Evolutionary conservation across 1,139 yeast genomes (phyloP).

Genomic region (Kurtzmaniella quercitrusa): DNA sequence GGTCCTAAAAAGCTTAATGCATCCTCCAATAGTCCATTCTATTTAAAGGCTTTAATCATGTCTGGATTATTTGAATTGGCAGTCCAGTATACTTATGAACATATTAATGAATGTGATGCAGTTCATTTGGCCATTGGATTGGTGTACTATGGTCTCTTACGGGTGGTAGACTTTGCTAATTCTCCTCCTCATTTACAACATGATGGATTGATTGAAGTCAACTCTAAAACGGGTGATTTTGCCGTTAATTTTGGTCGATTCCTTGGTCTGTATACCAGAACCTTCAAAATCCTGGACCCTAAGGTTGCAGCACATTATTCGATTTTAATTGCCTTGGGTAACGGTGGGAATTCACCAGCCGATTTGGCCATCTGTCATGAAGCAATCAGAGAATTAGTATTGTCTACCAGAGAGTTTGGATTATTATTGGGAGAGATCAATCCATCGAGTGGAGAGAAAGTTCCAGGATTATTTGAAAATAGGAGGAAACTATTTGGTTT

Average conservation of each 20-base stretch:
- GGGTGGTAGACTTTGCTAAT: constrained; percentile 35
- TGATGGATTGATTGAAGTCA: constrained; percentile 31
- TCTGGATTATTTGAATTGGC: constrained; percentile 84
- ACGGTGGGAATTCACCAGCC: constrained; percentile 32
- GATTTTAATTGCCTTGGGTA: constrained; percentile 59
- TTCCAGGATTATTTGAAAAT: constrained; percentile 81
- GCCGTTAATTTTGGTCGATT: constrained; percentile 56
- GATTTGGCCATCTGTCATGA: constrained; percentile 67
- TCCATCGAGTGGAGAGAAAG: constrained; percentile 63
- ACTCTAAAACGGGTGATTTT: constrained; percentile 30
- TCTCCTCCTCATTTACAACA: constrained; percentile 15
- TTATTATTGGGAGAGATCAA: constrained; percentile 77
- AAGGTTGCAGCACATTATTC: constrained; percentile 87
- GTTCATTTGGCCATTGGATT: constrained; percentile 87
- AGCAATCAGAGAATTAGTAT: constrained; percentile 76
- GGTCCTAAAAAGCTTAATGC: constrained; percentile 72
- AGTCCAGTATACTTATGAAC: constrained; percentile 59
- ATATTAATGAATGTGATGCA: constrained; percentile 74
- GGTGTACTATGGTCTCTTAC: constrained; percentile 68
- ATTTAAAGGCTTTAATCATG: constrained; percentile 69
- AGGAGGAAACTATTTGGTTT: constrained; percentile 68
- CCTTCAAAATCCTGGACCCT: constrained; percentile 83
- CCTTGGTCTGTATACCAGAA: constrained; percentile 69
- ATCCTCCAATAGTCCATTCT: constrained; percentile 65
- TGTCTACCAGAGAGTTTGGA: constrained; percentile 82